Conservation (phyloP, 75 land plant genomes). For the Selaginella moellendorffii region DNA sequence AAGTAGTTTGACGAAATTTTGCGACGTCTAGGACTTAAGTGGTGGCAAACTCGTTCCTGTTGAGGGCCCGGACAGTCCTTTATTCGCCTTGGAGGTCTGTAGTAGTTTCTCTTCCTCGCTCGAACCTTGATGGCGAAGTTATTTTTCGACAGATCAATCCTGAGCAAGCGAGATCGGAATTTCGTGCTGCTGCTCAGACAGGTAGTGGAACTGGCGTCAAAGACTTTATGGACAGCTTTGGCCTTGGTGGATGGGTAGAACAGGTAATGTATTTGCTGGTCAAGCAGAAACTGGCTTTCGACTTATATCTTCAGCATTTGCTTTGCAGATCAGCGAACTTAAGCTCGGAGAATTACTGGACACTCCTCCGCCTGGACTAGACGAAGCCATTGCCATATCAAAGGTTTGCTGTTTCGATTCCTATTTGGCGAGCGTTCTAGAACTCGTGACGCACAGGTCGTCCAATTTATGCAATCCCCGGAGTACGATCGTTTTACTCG, state of each 20-base stretch:
- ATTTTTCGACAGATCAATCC: constrained; percentile 89
- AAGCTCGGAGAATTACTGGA: constrained; percentile 84
- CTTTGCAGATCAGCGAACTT: constrained; percentile 58
- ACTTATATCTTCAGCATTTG: constrained; percentile 11
- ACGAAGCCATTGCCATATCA: constrained; percentile 91
- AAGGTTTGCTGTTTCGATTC: no score
- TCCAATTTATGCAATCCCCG: constrained; percentile 78
- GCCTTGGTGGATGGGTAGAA: constrained; percentile 65
- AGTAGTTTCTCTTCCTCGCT: no score
- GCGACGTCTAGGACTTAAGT: constrained; percentile 65
- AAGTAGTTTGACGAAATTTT: background rate
- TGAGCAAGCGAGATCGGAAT: constrained; percentile 70
- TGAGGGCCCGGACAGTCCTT: constrained; percentile 56
- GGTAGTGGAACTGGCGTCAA: constrained; percentile 55
- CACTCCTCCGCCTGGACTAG: constrained; percentile 85
- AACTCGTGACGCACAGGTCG: no score
- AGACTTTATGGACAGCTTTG: constrained; percentile 87
- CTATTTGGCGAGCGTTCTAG: no score
- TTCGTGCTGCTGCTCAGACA: constrained; percentile 42
- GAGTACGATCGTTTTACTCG: constrained; percentile 64
- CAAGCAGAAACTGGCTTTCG: no score
- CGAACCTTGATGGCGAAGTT: no score
- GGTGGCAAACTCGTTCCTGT: constrained; percentile 74
- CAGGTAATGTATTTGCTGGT: no score
- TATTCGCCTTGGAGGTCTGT: constrained; percentile 76